These are phyloP conservation scores for Aaosphaeria arxii DNA, from an alignment of 2,329 filamentous ascomycete species.

Conservation along the genomic window DNA sequence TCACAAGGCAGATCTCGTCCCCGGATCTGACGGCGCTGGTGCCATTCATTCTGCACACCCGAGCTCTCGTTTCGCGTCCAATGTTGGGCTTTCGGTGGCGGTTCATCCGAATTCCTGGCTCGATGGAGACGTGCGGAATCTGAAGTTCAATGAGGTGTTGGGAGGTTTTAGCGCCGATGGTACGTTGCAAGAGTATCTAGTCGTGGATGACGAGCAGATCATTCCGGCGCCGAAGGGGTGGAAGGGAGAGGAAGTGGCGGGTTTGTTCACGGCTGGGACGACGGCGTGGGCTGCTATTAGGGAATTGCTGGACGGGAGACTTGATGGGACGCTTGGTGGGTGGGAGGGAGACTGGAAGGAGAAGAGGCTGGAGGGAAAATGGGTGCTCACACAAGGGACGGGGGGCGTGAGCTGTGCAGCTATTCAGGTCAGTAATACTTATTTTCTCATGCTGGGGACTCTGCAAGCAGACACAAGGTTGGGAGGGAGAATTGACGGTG, in stretches of 20 bases:
- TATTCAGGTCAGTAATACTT: constrained; percentile 40
- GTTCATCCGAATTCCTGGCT: constrained; percentile 10
- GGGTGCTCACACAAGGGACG: constrained; percentile 63
- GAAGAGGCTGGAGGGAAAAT: constrained; percentile 11
- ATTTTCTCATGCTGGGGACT: neutral
- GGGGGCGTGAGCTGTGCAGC: constrained; percentile 64
- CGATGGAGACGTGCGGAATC: constrained; percentile 9
- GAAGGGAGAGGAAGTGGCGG: constrained; percentile 36
- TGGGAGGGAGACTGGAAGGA: constrained; percentile 3
- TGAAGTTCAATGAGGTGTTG: neutral
- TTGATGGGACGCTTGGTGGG: constrained; percentile 4
- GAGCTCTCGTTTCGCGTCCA: constrained; percentile 4
- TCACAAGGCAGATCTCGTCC: constrained; percentile 10
- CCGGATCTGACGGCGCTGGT: constrained; percentile 19
- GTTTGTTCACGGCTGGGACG: constrained; percentile 43
- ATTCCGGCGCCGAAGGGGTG: constrained; percentile 41
- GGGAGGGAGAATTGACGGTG: neutral
- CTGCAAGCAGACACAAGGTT: neutral
- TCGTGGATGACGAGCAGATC: constrained; percentile 37
- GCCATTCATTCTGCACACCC: constrained; percentile 6
- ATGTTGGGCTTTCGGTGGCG: constrained; percentile 6
- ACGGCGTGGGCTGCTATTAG: constrained; percentile 50
- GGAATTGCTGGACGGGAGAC: constrained; percentile 13
- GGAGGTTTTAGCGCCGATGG: constrained; percentile 29
- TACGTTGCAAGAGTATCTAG: constrained; percentile 42